Evolutionary conservation across 208 protist species (phyloP).

Genomic region (Trypanosoma mega): DNA sequence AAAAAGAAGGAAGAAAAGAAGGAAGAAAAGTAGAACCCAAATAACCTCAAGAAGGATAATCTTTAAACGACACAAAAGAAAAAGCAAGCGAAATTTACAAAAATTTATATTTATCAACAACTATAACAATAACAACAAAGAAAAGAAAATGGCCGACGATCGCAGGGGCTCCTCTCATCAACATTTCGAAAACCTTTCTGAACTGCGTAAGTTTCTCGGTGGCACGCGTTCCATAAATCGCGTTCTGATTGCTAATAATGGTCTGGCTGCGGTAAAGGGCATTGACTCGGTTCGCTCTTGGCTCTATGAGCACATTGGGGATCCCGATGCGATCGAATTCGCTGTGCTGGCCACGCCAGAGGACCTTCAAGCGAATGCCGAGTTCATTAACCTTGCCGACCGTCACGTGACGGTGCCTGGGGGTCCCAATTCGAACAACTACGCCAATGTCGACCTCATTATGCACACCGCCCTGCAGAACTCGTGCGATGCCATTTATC

Average conservation of each 20-base stretch:
- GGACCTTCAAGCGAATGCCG: constrained; percentile 97
- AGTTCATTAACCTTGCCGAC: constrained; percentile 98
- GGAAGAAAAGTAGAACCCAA: no score
- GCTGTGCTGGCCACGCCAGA: constrained; percentile 98
- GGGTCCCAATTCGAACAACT: constrained; percentile 98
- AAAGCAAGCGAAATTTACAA: no score
- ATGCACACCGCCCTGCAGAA: constrained; percentile 94
- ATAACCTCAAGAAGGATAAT: no score
- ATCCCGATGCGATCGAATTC: constrained; percentile 94
- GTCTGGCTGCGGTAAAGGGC: constrained; percentile 97
- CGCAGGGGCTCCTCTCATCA: neutral
- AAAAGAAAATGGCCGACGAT: neutral
- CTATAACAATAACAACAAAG: no score
- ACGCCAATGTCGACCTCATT: constrained; percentile 98
- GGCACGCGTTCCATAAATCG: constrained; percentile 72
- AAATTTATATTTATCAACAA: no score
- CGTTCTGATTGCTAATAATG: constrained; percentile 98
- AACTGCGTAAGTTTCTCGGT: constrained; percentile 52
- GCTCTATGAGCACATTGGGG: constrained; percentile 95
- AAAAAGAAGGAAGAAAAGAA: no score
- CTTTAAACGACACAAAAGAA: no score
- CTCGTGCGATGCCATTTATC: constrained; percentile 96
- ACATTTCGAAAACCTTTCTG: constrained; percentile 42
- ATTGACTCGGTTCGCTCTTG: constrained; percentile 97
- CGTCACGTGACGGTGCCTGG: constrained; percentile 94